Conservation (phyloP, 768 basidiomycete genomes). For the Panaeolus papilionaceus region DNA sequence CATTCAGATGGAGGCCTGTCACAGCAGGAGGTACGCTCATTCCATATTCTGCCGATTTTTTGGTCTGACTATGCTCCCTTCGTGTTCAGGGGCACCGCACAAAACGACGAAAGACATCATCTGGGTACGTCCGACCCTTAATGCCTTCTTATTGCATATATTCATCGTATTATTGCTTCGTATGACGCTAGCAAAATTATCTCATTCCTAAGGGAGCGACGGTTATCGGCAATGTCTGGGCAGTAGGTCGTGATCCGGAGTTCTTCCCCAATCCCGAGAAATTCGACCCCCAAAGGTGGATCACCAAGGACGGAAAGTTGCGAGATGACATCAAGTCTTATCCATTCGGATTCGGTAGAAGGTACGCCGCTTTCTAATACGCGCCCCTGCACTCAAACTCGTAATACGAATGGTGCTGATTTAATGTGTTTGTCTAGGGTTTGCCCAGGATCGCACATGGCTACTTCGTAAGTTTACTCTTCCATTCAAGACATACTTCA, state of each 20-base stretch:
- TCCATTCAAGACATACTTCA: background rate
- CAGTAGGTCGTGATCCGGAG: constrained; percentile 61
- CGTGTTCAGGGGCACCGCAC: constrained; percentile 59
- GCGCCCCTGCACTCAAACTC: background rate
- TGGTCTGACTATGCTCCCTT: background rate
- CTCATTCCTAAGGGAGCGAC: constrained; percentile 63
- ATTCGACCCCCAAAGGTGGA: constrained; percentile 69
- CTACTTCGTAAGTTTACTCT: constrained; percentile 40
- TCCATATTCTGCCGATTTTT: background rate
- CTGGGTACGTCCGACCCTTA: constrained; percentile 49
- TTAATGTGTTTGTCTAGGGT: constrained; percentile 41
- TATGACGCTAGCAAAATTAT: constrained; percentile 43
- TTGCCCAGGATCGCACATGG: constrained; percentile 72
- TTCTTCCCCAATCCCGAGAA: constrained; percentile 63
- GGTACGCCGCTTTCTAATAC: constrained; percentile 19
- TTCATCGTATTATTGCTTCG: background rate
- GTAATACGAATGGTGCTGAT: constrained; percentile 20
- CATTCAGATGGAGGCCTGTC: constrained; percentile 59
- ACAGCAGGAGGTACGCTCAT: constrained; percentile 46
- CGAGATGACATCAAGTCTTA: constrained; percentile 59
- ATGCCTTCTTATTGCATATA: background rate
- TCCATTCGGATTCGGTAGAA: constrained; percentile 63
- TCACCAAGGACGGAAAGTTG: constrained; percentile 48
- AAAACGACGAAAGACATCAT: constrained; percentile 67
- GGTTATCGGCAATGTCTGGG: constrained; percentile 68